Conservation (phyloP, 176 grass and related monocot species). For the Oryza punctata region DNA sequence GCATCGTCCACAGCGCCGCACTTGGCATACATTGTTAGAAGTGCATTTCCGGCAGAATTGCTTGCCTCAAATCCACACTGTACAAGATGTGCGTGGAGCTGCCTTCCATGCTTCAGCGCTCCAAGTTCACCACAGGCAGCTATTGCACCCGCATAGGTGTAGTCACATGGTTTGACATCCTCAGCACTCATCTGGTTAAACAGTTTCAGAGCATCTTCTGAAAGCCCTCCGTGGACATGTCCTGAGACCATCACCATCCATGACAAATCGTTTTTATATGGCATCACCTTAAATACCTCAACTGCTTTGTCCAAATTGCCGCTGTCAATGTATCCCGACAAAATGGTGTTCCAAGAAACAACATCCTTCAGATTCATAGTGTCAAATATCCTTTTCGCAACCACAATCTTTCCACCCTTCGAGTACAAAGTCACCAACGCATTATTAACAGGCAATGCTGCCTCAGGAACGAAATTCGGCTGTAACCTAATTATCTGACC, state of each 20-base stretch:
- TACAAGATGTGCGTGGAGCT: slow-evolving; percentile 77
- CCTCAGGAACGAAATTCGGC: slow-evolving; percentile 57
- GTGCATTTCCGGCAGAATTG: slow-evolving; percentile 86
- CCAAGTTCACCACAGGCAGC: slow-evolving; percentile 80
- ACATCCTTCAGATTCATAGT: slow-evolving; percentile 64
- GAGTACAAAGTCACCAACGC: slow-evolving; percentile 79
- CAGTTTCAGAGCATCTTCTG: slow-evolving; percentile 69
- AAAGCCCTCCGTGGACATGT: slow-evolving; percentile 67
- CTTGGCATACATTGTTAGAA: slow-evolving; percentile 90
- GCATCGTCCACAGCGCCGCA: slow-evolving; percentile 74
- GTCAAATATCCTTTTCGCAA: slow-evolving; percentile 64
- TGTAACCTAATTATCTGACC: slow-evolving; percentile 60
- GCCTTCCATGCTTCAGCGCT: slow-evolving; percentile 58
- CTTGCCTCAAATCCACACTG: slow-evolving; percentile 66
- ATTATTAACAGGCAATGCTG: slow-evolving; percentile 78
- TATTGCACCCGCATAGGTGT: slow-evolving; percentile 70
- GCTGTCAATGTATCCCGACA: slow-evolving; percentile 70
- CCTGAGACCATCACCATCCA: slow-evolving; percentile 95
- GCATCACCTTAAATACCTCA: slow-evolving; percentile 70
- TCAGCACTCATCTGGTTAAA: slow-evolving; percentile 67
- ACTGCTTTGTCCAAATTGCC: slow-evolving; percentile 50
- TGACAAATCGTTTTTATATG: slow-evolving; percentile 75
- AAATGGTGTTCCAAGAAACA: slow-evolving; percentile 90
- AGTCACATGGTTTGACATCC: slow-evolving; percentile 64
- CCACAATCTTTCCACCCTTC: slow-evolving; percentile 51